Evolutionary conservation across 495 filamentous ascomycete genomes (phyloP), one percentile per base, ranked within the genome.

Genomic region (Penicillium waksmanii): DNA sequence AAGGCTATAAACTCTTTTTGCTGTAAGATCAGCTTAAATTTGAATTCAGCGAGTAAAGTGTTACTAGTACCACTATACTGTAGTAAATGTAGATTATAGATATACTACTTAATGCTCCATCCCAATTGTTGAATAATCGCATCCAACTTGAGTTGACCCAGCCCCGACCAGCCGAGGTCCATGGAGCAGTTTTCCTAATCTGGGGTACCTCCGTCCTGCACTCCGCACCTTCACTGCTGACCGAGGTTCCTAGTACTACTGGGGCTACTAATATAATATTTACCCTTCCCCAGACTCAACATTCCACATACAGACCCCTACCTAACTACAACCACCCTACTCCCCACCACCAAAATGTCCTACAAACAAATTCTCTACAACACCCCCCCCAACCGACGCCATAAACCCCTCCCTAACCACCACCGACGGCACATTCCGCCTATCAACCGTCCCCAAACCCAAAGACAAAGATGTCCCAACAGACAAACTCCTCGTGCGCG

Each of bases 401-500:
- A 79, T 79, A 62, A 62, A 79, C 60, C 77, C 77, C 25, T 73
- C 74, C 25, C 67, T 77, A 12, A 57, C 58, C 47, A 58, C 25
- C n/a, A 31, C 25, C n/a, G 8, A 31, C 8, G 77, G 75, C 51
- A 86, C 84, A 52, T 89, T 89, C 69, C 75, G 69, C n/a, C 69
- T 87, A 18, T 72, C 74, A 47, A 76, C 71, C 40, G 71, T 77
- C 17, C 77, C 84, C 38, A 75, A 82, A 4, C 66, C 78, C 10
- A 65, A n/a, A n/a, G n/a, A n/a, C n/a, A n/a, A n/a, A n/a, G n/a
- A 69, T 77, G 23, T 23, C 15, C 78, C 85, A n/a, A 73, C 84
- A 66, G 82, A 86, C 64, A 78, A 90, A 58, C 65, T 90, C 53
- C 82, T 92, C 27, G 75, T 91, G 23, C 84, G 90, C 62, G 74